Percentiles rank a stretch among this genome's conserved stretches.
These are phyloP conservation scores for Dipteronia dyeriana DNA, from an alignment of 345 rosid genomes.

Conservation along the genomic window DNA sequence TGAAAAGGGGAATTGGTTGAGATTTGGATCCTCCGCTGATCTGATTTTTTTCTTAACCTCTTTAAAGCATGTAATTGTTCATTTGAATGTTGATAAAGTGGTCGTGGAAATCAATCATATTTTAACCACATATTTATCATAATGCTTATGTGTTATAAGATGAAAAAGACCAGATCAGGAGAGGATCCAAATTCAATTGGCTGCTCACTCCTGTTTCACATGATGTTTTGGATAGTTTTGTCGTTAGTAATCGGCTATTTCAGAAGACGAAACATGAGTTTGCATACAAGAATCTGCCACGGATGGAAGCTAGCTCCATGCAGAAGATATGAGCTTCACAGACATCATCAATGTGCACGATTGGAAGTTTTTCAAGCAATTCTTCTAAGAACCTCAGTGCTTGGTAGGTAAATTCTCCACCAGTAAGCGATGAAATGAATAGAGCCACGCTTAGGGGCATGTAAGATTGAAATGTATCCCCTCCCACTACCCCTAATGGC, in stretches of 20 bases:
- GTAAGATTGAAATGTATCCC: constrained; percentile 32
- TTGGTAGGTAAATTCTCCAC: not conserved
- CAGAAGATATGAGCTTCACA: constrained; percentile 46
- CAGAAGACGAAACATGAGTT: constrained; percentile 14
- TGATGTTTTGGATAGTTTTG: constrained; percentile 26
- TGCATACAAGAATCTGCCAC: constrained; percentile 40
- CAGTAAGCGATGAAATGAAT: constrained; percentile 25
- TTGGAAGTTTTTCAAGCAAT: constrained; percentile 43
- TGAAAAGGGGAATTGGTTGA: too few species aligned
- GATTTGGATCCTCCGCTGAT: too few species aligned
- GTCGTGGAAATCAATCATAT: too few species aligned
- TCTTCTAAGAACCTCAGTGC: constrained; percentile 35
- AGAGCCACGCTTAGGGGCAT: constrained; percentile 19
- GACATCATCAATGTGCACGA: constrained; percentile 52
- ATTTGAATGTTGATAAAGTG: too few species aligned
- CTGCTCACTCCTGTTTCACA: constrained; percentile 28
- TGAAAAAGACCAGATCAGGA: too few species aligned
- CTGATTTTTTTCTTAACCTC: too few species aligned
- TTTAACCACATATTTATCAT: too few species aligned
- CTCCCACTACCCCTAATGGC: constrained; percentile 40
- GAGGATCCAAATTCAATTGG: too few species aligned
- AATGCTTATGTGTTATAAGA: too few species aligned
- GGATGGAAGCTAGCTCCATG: constrained; percentile 32
- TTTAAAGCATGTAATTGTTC: too few species aligned
- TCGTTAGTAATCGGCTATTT: constrained; percentile 21